Percentiles rank a stretch among this genome's conserved stretches.
Evolutionary conservation across 352 stramenopile genomes (phyloP).

Genomic region (Globisporangium abappressorium): DNA sequence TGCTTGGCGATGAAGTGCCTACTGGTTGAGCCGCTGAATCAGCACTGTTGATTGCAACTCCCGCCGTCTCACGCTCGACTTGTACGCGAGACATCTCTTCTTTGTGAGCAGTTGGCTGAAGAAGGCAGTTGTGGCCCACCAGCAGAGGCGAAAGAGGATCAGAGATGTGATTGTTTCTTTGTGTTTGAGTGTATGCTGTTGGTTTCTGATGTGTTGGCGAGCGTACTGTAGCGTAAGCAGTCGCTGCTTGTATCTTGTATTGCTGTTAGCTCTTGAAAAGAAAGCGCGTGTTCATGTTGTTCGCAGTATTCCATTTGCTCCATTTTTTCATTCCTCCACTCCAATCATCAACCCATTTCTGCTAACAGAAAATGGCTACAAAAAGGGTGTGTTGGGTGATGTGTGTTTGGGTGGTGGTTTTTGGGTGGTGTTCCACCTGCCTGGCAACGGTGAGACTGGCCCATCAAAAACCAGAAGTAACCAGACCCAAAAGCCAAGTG

Average conservation of each 20-base stretch:
- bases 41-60: background rate
- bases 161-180: background rate
- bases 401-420: background rate
- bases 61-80: background rate
- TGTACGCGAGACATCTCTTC: background rate
- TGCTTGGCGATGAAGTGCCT: background rate
- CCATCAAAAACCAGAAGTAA: constrained; percentile 3
- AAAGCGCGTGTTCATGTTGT: background rate
- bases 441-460: background rate
- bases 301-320: background rate
- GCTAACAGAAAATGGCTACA: background rate
- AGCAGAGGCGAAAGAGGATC: background rate
- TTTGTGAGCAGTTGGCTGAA: background rate
- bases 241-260: background rate
- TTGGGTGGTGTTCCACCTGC: background rate
- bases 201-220: background rate
- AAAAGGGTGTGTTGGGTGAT: too few relatives aligned
- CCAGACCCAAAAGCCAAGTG: background rate
- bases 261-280: background rate
- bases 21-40: background rate
- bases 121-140: background rate
- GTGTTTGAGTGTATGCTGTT: background rate
- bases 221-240: background rate
- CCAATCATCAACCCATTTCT: too few relatives aligned
- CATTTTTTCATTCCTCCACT: too few relatives aligned